Conservation (phyloP, 345 rosid genomes). For the Xanthoceras sorbifolium region DNA sequence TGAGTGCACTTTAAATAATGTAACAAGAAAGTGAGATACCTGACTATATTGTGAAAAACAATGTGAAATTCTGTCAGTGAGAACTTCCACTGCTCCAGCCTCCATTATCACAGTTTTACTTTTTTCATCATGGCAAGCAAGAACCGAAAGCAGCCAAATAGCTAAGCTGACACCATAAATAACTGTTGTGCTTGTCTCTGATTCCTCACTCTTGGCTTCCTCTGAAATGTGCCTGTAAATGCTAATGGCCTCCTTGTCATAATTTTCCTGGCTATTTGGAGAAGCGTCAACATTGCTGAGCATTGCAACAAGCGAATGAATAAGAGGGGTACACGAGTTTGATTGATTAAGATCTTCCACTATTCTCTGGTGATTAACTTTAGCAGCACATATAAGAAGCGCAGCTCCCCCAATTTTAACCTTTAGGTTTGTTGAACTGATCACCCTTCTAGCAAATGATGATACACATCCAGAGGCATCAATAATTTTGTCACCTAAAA, state of each 20-base stretch:
- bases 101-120: constrained; percentile 82
- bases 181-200: constrained; percentile 47
- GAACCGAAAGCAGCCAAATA: constrained; percentile 86
- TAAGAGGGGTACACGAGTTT: constrained; percentile 56
- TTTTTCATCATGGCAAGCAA: constrained; percentile 88
- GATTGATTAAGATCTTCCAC: constrained; percentile 88
- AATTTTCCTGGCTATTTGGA: constrained; percentile 47
- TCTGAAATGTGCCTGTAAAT: constrained; percentile 63
- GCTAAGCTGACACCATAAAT: constrained; percentile 80
- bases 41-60: constrained; percentile 63
- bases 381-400: constrained; percentile 88
- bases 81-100: constrained; percentile 87
- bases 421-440: constrained; percentile 56
- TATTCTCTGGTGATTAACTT: constrained; percentile 76
- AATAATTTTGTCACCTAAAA: constrained; percentile 74
- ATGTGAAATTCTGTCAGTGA: constrained; percentile 71
- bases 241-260: constrained; percentile 56
- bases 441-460: constrained; percentile 75
- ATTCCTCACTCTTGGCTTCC: constrained; percentile 51
- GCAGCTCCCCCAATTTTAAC: constrained; percentile 97
- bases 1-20: not conserved
- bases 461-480: constrained; percentile 66
- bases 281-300: constrained; percentile 54
- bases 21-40: constrained; percentile 46
- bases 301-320: constrained; percentile 79